phyloP scores from a whole-genome alignment of 805 yeast genomes.

The Schwanniomyces pseudopolymorphus region DNA sequence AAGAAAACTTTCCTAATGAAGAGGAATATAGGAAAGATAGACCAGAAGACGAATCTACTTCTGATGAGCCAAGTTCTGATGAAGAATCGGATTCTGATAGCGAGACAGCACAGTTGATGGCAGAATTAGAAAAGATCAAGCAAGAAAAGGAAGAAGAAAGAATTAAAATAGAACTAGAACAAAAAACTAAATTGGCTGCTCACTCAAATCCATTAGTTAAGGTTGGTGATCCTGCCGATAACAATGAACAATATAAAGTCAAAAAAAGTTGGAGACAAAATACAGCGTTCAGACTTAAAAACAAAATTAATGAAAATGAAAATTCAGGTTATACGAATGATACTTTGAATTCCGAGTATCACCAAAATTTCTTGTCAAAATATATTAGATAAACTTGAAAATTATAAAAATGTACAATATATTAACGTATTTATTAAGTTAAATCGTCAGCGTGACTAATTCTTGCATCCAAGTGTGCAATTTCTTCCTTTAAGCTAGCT shows the following conservation, averaged over 20 bases:
- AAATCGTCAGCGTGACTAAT: conserved; percentile 38
- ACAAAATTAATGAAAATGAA: conserved; percentile 1
- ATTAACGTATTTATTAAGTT: conserved; percentile 9
- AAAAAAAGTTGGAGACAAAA: conserved; percentile 32
- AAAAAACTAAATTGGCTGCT: conserved; percentile 5
- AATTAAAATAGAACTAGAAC: conserved; percentile 4
- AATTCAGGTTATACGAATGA: conserved; percentile 26
- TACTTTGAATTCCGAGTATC: conserved; percentile 33
- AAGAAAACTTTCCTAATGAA: not conserved
- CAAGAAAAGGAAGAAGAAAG: conserved; percentile 14
- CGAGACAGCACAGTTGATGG: conserved; percentile 15
- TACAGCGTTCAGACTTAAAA: conserved; percentile 19
- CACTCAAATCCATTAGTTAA: conserved; percentile 13
- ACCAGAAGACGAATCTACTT: conserved; percentile 11
- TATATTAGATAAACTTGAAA: conserved; percentile 22
- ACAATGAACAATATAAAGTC: conserved; percentile 8
- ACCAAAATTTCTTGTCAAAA: conserved; percentile 34
- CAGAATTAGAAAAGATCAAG: conserved; percentile 18
- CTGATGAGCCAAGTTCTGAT: not conserved
- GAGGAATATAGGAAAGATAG: not conserved
- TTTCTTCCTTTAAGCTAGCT: conserved; percentile 84
- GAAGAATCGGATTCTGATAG: conserved; percentile 13
- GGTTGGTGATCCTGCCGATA: conserved; percentile 4
- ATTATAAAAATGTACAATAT: not conserved
- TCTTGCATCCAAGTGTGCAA: conserved; percentile 75